Base-by-base conservation (phyloP, 2,329 filamentous ascomycete species). In the Diaporthe eres region DNA sequence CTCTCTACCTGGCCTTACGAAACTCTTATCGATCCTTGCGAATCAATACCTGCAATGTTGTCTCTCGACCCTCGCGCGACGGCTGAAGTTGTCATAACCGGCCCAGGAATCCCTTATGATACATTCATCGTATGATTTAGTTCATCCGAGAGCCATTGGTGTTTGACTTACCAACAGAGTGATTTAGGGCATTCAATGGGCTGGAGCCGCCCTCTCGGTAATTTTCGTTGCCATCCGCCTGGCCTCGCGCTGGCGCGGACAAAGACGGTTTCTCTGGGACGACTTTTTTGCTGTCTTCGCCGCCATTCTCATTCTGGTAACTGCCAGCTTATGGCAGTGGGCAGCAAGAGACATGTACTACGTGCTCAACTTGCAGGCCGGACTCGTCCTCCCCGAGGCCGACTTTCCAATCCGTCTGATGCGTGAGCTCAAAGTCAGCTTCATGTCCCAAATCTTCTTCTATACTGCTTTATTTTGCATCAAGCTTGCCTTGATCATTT, bases 401-500 rank as follows among this genome's bases (percentile, higher is more conserved):
- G 31, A 34, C 65, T 53, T 19, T 25, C n/a, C 39, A 7, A 17
- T 17, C 28, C 47, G 60, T 9, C 1, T 55, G 13, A 53, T 13
- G 5, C 71, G 58, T 22, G 53, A 53, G 13, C 44, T 65, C 22
- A 53, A 17, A 9, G 51, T 53, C 22, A 58, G 55, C 42, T 28
- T 61, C 12, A 15, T 73, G 39, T n/a, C 39, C 1, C 3, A 53
- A 7, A 4, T 65, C 7, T 53, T 73, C 13, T 73, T 65, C 34
- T 65, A 63, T 19, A 53, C 71, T 0, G 44, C 34, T 12, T n/a
- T 73, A 19, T 10, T 73, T 25, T 8, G 12, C 4, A 47, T 47
- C 2, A 73, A 73, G 49, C 42, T 73, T 6, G 55, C 71, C 10
- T 39, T 73, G 9, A 9, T 73, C 13, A 31, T 73, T n/a, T 73